These are phyloP conservation scores for Austroboletus novae-zelandiae DNA, from an alignment of 1,284 basidiomycete genomes.

Conservation along the genomic window DNA sequence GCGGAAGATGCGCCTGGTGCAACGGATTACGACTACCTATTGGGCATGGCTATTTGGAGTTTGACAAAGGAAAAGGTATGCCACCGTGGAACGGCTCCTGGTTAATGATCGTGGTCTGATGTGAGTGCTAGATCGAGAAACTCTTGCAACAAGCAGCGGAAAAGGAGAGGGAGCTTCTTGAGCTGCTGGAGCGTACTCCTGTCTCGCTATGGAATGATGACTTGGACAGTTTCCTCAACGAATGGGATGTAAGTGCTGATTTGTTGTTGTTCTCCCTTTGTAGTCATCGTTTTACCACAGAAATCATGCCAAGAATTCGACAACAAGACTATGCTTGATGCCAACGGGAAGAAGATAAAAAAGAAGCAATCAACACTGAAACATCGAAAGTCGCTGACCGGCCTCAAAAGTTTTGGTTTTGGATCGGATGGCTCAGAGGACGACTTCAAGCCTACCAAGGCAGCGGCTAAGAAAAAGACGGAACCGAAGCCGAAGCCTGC, in stretches of 20 bases:
- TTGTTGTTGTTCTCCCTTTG: neutral
- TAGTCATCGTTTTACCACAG: slow-evolving; percentile 36
- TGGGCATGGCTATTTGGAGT: slow-evolving; percentile 95
- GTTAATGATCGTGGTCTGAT: slow-evolving; percentile 1
- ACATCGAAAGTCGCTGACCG: slow-evolving; percentile 65
- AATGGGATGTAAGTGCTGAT: slow-evolving; percentile 72
- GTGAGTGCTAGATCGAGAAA: slow-evolving; percentile 70
- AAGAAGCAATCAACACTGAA: slow-evolving; percentile 76
- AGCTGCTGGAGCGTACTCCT: slow-evolving; percentile 77
- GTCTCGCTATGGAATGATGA: slow-evolving; percentile 91
- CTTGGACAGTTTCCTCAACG: slow-evolving; percentile 77
- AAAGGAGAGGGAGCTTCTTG: slow-evolving; percentile 84
- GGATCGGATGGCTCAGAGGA: slow-evolving; percentile 58
- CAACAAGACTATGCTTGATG: slow-evolving; percentile 50
- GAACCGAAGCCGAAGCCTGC: slow-evolving; percentile 32
- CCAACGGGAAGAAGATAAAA: slow-evolving; percentile 63
- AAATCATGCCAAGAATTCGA: slow-evolving; percentile 62
- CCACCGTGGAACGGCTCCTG: neutral
- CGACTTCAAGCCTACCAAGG: slow-evolving; percentile 75
- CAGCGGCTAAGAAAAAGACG: slow-evolving; percentile 45
- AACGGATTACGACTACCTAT: slow-evolving; percentile 90
- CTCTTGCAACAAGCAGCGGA: slow-evolving; percentile 77
- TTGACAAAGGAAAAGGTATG: slow-evolving; percentile 90
- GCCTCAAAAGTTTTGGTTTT: slow-evolving; percentile 43
- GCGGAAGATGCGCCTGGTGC: slow-evolving; percentile 42